phyloP scores from a whole-genome alignment of 331 rosid genomes.

The Dryas integrifolia region DNA sequence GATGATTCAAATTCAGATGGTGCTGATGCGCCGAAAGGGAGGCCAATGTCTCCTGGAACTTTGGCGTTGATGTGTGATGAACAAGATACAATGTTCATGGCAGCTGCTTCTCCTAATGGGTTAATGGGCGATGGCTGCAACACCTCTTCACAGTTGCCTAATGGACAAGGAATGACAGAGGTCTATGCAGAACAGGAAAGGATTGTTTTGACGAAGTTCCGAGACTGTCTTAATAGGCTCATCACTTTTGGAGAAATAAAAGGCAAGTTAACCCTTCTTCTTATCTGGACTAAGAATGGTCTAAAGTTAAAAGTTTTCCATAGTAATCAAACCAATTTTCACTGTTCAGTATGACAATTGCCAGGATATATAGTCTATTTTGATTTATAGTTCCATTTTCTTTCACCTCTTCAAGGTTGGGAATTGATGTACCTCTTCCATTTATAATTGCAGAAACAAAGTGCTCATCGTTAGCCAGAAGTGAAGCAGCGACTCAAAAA shows the following conservation, averaged over 20 bases:
- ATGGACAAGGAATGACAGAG: conserved; percentile 73
- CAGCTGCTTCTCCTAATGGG: conserved; percentile 57
- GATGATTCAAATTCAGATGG: conserved; percentile 70
- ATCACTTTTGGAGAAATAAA: conserved; percentile 81
- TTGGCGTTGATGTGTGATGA: conserved; percentile 97
- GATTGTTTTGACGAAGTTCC: conserved; percentile 65
- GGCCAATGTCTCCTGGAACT: conserved; percentile 98
- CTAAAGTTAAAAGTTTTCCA: not conserved
- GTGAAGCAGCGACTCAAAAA: conserved; percentile 50
- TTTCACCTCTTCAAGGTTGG: conserved; percentile 12
- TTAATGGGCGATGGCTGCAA: conserved; percentile 47
- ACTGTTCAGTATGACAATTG: not conserved
- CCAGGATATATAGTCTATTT: not conserved
- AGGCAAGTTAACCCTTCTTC: conserved; percentile 52
- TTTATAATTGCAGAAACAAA: conserved; percentile 63
- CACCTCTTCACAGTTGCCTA: conserved; percentile 57
- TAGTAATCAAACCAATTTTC: not conserved
- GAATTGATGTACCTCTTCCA: conserved; percentile 29
- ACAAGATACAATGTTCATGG: conserved; percentile 76
- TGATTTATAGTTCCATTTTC: not conserved
- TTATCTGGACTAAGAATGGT: conserved; percentile 8
- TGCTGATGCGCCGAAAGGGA: conserved; percentile 51
- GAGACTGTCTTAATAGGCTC: conserved; percentile 80
- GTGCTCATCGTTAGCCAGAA: conserved; percentile 72
- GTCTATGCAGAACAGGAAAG: conserved; percentile 77